Percentiles rank a stretch among this genome's conserved stretches.
These are phyloP conservation scores for Sarocladium strictum DNA, from an alignment of 2,329 filamentous ascomycete species.

Conservation along the genomic window DNA sequence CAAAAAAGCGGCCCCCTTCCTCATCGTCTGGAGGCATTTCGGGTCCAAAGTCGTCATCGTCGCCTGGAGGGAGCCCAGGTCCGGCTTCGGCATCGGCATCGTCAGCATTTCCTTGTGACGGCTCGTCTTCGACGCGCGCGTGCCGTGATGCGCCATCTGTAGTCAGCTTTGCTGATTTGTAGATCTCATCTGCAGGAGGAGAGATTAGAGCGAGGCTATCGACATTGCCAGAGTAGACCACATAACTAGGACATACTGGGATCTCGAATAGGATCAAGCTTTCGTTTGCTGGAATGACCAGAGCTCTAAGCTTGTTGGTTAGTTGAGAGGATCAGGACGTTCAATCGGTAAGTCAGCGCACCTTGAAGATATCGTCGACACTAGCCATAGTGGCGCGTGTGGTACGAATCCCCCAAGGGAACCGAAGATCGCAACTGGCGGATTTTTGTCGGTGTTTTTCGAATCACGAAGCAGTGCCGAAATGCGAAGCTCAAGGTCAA, in stretches of 20 bases:
- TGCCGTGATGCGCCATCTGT: slow-evolving; percentile 39
- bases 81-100: slow-evolving; percentile 40
- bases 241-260: slow-evolving; percentile 43
- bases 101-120: slow-evolving; percentile 10
- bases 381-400: slow-evolving; percentile 39
- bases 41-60: slow-evolving; percentile 41
- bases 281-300: slow-evolving; percentile 44
- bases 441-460: background rate
- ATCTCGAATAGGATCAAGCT: slow-evolving; percentile 55
- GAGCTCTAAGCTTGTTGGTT: background rate
- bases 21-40: slow-evolving; percentile 44
- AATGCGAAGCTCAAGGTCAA: too few species aligned
- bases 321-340: background rate
- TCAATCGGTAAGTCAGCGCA: slow-evolving; percentile 7
- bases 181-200: slow-evolving; percentile 45
- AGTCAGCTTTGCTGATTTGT: slow-evolving; percentile 54
- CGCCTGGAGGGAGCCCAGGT: slow-evolving; percentile 34
- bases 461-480: too few species aligned
- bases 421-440: background rate
- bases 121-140: slow-evolving; percentile 34
- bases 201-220: background rate
- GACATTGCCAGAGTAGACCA: too few species aligned
- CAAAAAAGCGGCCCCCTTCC: slow-evolving; percentile 78
- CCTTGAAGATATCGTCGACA: slow-evolving; percentile 56
- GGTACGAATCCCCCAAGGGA: background rate